These are phyloP conservation scores for Neoarthrinium moseri DNA, from an alignment of 2,329 filamentous ascomycete species.

Conservation along the genomic window DNA sequence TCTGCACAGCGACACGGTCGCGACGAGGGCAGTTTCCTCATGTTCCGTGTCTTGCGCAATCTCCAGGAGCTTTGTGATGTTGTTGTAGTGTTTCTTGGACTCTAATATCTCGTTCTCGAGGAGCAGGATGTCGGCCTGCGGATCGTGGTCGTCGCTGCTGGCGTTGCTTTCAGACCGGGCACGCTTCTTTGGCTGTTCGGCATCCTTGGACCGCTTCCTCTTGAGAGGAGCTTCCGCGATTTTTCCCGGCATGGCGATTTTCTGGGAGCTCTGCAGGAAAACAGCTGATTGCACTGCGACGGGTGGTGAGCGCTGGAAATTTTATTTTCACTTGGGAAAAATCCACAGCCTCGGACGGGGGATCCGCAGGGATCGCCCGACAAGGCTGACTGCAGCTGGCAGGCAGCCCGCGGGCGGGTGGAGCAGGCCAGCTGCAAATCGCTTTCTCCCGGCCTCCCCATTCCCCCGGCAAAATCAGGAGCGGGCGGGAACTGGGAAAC, in stretches of 20 bases:
- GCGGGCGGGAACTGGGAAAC: neutral
- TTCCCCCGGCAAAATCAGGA: neutral
- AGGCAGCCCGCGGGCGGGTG: too few species aligned
- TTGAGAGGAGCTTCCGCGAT: slow-evolving; percentile 38
- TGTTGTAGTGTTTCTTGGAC: slow-evolving; percentile 89
- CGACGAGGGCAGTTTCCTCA: slow-evolving; percentile 60
- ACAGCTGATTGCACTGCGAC: too few species aligned
- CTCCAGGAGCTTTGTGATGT: slow-evolving; percentile 72
- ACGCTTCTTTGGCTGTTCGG: slow-evolving; percentile 49
- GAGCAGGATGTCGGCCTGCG: slow-evolving; percentile 65
- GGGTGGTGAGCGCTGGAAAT: too few species aligned
- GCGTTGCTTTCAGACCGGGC: slow-evolving; percentile 46
- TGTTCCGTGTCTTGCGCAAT: slow-evolving; percentile 51
- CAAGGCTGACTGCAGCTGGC: neutral
- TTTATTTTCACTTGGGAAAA: neutral
- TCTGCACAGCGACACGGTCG: slow-evolving; percentile 79
- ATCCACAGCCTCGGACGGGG: neutral
- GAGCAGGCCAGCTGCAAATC: too few species aligned
- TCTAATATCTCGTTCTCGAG: slow-evolving; percentile 81
- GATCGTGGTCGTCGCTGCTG: slow-evolving; percentile 44
- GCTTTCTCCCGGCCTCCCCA: too few species aligned
- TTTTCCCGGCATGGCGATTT: slow-evolving; percentile 25
- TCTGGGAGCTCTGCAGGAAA: too few species aligned
- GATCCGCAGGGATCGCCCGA: neutral
- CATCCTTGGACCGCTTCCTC: slow-evolving; percentile 48